phyloP scores from a whole-genome alignment of 2,329 filamentous ascomycete species.

The Pseudogymnoascus pannorum region DNA sequence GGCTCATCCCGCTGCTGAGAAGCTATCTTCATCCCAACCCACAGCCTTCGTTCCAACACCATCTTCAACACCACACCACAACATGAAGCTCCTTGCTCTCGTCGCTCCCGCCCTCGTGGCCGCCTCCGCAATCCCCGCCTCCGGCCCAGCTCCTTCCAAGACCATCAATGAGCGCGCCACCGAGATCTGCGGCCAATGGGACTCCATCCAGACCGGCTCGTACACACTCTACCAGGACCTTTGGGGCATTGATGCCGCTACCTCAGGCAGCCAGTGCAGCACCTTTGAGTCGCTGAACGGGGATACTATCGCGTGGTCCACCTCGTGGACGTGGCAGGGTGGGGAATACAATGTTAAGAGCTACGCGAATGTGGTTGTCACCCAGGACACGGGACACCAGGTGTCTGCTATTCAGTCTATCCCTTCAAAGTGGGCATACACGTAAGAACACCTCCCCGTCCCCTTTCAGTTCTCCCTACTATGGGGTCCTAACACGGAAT shows the following conservation, averaged over 20 bases:
- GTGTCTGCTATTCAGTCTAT: constrained; percentile 32
- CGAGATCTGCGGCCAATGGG: constrained; percentile 22
- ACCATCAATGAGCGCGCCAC: constrained; percentile 31
- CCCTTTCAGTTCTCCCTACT: too few species aligned
- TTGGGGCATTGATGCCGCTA: constrained; percentile 35
- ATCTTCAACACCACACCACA: background rate
- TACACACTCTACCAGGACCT: constrained; percentile 36
- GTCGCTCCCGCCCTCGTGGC: background rate
- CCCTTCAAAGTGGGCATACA: constrained; percentile 34
- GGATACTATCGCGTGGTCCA: constrained; percentile 36
- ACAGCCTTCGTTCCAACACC: background rate
- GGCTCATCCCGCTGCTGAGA: background rate
- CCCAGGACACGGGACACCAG: constrained; percentile 27
- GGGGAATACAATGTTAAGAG: constrained; percentile 22
- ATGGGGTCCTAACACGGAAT: background rate
- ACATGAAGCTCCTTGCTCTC: background rate
- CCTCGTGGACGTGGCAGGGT: constrained; percentile 36
- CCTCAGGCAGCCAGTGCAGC: constrained; percentile 40
- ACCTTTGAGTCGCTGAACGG: constrained; percentile 33
- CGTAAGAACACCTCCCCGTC: too few species aligned
- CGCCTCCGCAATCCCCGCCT: background rate
- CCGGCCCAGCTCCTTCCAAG: constrained; percentile 15
- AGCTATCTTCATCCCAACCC: background rate
- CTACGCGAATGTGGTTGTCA: constrained; percentile 23
- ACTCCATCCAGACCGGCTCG: constrained; percentile 21